These are phyloP conservation scores for Rhododendron vialii DNA, from an alignment of 148 eudicot genomes.

Conservation along the genomic window DNA sequence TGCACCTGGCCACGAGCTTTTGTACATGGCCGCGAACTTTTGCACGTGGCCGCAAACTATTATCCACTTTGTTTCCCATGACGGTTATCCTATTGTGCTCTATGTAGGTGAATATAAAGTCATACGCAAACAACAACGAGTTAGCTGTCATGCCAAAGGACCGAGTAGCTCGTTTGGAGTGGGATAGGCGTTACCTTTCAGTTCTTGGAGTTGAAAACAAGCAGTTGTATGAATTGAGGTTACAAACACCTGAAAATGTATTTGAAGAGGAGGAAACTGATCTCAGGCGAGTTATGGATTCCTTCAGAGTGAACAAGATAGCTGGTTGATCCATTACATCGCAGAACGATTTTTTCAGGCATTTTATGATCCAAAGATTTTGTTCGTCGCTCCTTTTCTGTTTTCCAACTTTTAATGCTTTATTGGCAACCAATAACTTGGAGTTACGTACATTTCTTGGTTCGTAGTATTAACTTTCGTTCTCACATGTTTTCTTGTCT, in stretches of 20 bases:
- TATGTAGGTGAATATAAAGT: constrained; percentile 81
- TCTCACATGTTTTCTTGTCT: not conserved
- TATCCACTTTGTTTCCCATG: not conserved
- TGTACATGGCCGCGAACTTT: too few species aligned
- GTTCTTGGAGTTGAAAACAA: constrained; percentile 98
- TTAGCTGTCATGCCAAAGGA: constrained; percentile 93
- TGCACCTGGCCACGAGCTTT: too few species aligned
- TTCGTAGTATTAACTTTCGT: not conserved
- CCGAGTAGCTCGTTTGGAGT: constrained; percentile 74
- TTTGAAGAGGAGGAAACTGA: constrained; percentile 74
- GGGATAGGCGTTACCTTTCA: constrained; percentile 86
- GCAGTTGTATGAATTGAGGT: constrained; percentile 64
- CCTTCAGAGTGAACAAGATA: constrained; percentile 83
- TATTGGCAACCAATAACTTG: not conserved
- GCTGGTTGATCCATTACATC: constrained; percentile 25
- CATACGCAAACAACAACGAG: constrained; percentile 94
- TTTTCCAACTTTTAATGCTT: not conserved
- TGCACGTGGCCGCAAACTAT: too few species aligned
- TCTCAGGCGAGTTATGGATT: constrained; percentile 74
- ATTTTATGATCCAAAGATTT: not conserved
- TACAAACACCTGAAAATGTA: constrained; percentile 82
- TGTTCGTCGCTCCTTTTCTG: not conserved
- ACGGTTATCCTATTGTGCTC: constrained; percentile 3
- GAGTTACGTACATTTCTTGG: not conserved
- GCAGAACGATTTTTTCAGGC: not conserved